These are phyloP conservation scores for Stropharia rugosoannulata DNA, from an alignment of 768 basidiomycete genomes.

Conservation along the genomic window DNA sequence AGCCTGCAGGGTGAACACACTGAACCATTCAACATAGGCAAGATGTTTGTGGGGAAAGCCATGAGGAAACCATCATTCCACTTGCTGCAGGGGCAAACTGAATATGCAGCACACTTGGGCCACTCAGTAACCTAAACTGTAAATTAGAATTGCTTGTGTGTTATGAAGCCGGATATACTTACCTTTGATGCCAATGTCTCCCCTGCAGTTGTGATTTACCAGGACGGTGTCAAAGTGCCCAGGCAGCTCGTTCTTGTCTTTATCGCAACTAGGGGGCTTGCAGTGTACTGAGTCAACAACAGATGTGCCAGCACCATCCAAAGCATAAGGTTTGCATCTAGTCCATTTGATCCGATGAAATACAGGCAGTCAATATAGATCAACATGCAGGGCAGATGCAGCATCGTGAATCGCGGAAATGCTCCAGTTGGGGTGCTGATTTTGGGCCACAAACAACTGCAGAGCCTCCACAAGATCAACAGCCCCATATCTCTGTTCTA, in stretches of 20 bases:
- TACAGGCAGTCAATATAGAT: slow-evolving; percentile 24
- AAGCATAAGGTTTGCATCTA: not conserved
- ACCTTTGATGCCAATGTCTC: not conserved
- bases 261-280: not conserved
- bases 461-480: slow-evolving; percentile 25
- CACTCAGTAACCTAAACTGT: not conserved
- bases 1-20: slow-evolving; percentile 4
- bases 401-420: slow-evolving; percentile 13
- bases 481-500: slow-evolving; percentile 25
- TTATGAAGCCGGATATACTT: not conserved
- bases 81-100: not conserved
- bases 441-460: slow-evolving; percentile 20
- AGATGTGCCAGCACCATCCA: not conserved
- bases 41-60: slow-evolving; percentile 4
- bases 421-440: slow-evolving; percentile 16
- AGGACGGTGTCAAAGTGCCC: not conserved
- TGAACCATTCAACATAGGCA: slow-evolving; percentile 21
- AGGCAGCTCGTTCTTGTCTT: not conserved
- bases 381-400: slow-evolving; percentile 14
- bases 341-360: slow-evolving; percentile 36
- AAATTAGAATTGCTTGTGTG: not conserved
- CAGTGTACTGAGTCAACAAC: not conserved
- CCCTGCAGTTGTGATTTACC: not conserved
- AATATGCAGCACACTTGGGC: slow-evolving; percentile 13
- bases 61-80: slow-evolving; percentile 1